Evolutionary conservation across 495 filamentous ascomycete genomes (phyloP).

Genomic region (Astrothelium macrocarpum): DNA sequence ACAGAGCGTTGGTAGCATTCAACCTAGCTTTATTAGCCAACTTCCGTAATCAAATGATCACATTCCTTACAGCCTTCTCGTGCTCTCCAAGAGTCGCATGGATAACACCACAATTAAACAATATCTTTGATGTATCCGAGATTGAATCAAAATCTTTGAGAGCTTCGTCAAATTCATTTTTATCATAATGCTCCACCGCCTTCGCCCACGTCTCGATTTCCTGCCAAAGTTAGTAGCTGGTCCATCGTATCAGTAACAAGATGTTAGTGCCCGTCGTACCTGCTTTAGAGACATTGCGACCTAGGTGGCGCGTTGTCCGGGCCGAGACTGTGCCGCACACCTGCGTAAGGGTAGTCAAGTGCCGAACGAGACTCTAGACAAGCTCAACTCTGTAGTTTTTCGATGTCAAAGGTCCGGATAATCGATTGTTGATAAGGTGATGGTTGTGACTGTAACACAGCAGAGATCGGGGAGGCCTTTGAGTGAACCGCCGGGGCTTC

Average conservation of each 20-base stretch:
- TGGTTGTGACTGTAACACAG: background rate
- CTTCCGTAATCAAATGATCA: background rate
- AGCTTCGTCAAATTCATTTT: conserved; percentile 87
- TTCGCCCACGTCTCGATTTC: conserved; percentile 99
- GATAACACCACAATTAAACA: conserved; percentile 98
- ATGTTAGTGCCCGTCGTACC: conserved; percentile 21
- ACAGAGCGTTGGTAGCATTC: conserved; percentile 90
- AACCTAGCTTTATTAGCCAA: conserved; percentile 47
- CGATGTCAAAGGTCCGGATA: background rate
- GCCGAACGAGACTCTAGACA: background rate
- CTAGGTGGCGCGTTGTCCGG: background rate
- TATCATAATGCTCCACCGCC: conserved; percentile 85
- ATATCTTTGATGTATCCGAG: conserved; percentile 92
- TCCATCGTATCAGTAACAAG: background rate
- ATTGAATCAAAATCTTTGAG: conserved; percentile 74
- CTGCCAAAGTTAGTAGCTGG: conserved; percentile 37
- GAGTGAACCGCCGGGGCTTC: conserved; percentile 6
- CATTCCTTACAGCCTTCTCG: conserved; percentile 68
- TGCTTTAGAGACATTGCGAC: conserved; percentile 37
- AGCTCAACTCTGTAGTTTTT: background rate
- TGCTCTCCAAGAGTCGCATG: conserved; percentile 96
- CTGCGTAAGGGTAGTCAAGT: background rate
- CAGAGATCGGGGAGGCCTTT: background rate
- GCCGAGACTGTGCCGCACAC: background rate
- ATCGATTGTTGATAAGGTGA: background rate